These are phyloP conservation scores for Capsicum chinense DNA, from an alignment of 257 asterid species.

Conservation along the genomic window DNA sequence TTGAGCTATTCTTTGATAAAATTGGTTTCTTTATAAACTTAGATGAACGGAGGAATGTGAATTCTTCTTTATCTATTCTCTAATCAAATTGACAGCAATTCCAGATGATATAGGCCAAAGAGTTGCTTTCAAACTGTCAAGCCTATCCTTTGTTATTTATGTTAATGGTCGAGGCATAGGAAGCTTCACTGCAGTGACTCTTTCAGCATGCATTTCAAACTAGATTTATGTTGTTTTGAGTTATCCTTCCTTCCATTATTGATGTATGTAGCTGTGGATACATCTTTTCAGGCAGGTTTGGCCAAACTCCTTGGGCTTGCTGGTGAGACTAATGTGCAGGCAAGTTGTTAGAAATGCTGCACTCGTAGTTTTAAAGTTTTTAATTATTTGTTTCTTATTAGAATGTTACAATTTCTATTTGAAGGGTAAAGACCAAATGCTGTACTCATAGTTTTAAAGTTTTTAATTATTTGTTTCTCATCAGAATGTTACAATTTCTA, in stretches of 20 bases:
- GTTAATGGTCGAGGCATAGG: not conserved
- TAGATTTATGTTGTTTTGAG: not conserved
- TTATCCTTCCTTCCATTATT: constrained; percentile 13
- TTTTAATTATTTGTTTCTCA: not conserved
- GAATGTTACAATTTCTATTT: not conserved
- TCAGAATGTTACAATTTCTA: not conserved
- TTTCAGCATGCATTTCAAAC: constrained; percentile 20
- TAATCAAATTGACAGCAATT: not conserved
- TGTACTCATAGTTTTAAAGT: not conserved
- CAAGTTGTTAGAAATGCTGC: constrained; percentile 36
- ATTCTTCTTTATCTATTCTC: not conserved
- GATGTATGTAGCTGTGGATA: constrained; percentile 9
- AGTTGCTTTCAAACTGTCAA: not conserved
- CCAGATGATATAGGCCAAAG: not conserved
- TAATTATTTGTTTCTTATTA: not conserved
- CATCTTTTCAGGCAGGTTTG: constrained; percentile 78
- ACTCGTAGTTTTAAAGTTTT: not conserved
- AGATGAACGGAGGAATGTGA: not conserved
- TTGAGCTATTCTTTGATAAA: not conserved
- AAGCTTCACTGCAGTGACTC: not conserved
- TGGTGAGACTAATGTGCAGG: constrained; percentile 98
- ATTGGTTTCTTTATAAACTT: not conserved
- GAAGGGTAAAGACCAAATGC: constrained; percentile 86
- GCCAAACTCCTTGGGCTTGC: constrained; percentile 98
- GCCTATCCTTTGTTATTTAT: not conserved